Evolutionary conservation across 2,329 filamentous ascomycete genomes (phyloP), one percentile per base, ranked within the genome.

Genomic region (Thielaviopsis euricoi): DNA sequence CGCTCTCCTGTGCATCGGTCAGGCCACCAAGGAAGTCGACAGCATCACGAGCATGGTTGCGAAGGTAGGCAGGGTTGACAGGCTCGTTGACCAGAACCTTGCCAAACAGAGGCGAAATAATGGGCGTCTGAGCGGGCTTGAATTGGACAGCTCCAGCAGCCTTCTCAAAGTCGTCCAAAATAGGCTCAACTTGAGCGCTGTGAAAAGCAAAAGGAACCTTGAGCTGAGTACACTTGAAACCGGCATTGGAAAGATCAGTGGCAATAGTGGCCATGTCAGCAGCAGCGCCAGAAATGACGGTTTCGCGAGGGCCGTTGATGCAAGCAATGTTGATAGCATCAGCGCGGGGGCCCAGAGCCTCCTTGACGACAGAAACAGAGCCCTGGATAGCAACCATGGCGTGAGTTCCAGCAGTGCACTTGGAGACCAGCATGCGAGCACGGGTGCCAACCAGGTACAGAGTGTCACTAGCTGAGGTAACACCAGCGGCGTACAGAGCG

Each of bases 231-330:
- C 65, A 75, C 70, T 69, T 78, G 70, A 66, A 66, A 61, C 65
- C 71, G 13, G 61, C 65, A 26, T 48, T 64, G 46, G 62, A 62
- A 21, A 72, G 65, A 58, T 65, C 62, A 46, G 64, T 60, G 9
- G 76, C 74, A 17, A 82, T 71, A 3, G 71, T 67, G 3, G 69
- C 64, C 46, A 79, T 70, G 56, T 75, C 68, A 1, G 64, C 64
- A 0, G 71, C 69, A 10, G 66, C 64, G 10, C 76, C 77, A 22
- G 71, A 72, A n/a, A 93, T 73, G 1, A 93, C 88, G 10, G 83
- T 89, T 66, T 89, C 86, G 55, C 80, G 74, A 0, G 83, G 82
- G 0, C 84, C 81, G 64, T 94, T 94, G 67, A 89, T 78, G 71
- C 88, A 93, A 17, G 87, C 84, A 33, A 80, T 64, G 46, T 78